Evolutionary conservation across 495 filamentous ascomycete species (phyloP).

Genomic region (Melanomma pulvis-pyrius): DNA sequence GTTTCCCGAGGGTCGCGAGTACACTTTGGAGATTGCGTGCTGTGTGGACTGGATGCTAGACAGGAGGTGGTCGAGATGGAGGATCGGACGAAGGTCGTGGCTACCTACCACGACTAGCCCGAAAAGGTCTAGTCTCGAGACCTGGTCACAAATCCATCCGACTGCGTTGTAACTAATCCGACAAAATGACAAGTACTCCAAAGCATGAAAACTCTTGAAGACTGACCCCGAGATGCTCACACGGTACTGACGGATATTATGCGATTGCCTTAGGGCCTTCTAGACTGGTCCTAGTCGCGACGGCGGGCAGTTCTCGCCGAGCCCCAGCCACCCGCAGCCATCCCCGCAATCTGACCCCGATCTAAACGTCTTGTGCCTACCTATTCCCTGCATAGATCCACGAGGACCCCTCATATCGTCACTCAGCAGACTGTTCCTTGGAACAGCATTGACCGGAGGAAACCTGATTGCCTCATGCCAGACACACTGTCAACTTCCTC

Average conservation of each 20-base stretch:
- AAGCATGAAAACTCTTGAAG: not conserved
- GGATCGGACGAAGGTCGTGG: not conserved
- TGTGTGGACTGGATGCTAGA: too few species aligned
- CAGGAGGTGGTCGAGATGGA: not conserved
- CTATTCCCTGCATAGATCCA: conserved; percentile 13
- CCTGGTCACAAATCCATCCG: not conserved
- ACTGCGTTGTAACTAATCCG: too few species aligned
- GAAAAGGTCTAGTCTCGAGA: not conserved
- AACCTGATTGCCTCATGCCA: not conserved
- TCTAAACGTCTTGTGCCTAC: conserved; percentile 22
- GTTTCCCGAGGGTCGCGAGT: not conserved
- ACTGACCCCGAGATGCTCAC: not conserved
- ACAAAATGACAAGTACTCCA: not conserved
- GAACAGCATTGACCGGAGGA: not conserved
- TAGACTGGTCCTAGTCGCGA: not conserved
- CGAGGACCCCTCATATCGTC: conserved; percentile 5
- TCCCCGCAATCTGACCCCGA: conserved; percentile 25
- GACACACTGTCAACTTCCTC: not conserved
- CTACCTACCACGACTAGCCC: not conserved
- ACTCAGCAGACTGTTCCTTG: not conserved
- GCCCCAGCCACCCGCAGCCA: conserved; percentile 30
- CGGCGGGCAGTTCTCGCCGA: conserved; percentile 15
- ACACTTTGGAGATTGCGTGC: too few species aligned
- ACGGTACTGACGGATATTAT: not conserved
- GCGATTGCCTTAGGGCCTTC: not conserved